Percentiles rank a stretch among this genome's conserved stretches.
Conservation (phyloP, 495 filamentous ascomycete genomes). For the Tuber aestivum region DNA sequence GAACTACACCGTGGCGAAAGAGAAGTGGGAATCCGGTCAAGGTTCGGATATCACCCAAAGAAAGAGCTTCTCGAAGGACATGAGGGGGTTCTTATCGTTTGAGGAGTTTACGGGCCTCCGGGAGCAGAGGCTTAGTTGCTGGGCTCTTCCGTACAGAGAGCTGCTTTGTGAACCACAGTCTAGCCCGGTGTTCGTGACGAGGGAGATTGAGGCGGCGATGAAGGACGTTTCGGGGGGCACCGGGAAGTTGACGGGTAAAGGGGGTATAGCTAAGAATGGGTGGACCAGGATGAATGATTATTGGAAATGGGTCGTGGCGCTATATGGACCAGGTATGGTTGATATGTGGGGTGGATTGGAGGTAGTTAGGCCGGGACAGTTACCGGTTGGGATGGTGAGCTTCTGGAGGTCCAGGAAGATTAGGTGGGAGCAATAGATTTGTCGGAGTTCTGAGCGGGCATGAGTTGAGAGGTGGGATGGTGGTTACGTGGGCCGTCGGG, state of each 20-base stretch:
- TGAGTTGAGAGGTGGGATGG: background rate
- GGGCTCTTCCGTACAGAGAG: slow-evolving; percentile 1
- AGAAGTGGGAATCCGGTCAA: slow-evolving; percentile 18
- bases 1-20: background rate
- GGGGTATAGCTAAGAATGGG: slow-evolving; percentile 9
- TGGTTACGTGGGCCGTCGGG: background rate
- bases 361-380: slow-evolving; percentile 56
- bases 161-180: background rate
- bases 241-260: background rate
- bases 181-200: slow-evolving; percentile 7
- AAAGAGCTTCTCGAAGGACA: background rate
- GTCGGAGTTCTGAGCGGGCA: background rate
- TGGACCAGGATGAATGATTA: slow-evolving; percentile 45
- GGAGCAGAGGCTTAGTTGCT: slow-evolving; percentile 8
- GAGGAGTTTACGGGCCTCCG: slow-evolving; percentile 15
- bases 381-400: slow-evolving; percentile 63
- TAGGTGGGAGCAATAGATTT: slow-evolving; percentile 51
- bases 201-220: slow-evolving; percentile 14
- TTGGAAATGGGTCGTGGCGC: slow-evolving; percentile 57
- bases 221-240: background rate
- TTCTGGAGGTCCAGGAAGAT: slow-evolving; percentile 56
- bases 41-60: background rate
- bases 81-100: slow-evolving; percentile 10
- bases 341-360: slow-evolving; percentile 56
- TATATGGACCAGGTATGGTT: slow-evolving; percentile 57